Evolutionary conservation across 495 filamentous ascomycete genomes (phyloP).

Genomic region (Massariosphaeria phaeospora): DNA sequence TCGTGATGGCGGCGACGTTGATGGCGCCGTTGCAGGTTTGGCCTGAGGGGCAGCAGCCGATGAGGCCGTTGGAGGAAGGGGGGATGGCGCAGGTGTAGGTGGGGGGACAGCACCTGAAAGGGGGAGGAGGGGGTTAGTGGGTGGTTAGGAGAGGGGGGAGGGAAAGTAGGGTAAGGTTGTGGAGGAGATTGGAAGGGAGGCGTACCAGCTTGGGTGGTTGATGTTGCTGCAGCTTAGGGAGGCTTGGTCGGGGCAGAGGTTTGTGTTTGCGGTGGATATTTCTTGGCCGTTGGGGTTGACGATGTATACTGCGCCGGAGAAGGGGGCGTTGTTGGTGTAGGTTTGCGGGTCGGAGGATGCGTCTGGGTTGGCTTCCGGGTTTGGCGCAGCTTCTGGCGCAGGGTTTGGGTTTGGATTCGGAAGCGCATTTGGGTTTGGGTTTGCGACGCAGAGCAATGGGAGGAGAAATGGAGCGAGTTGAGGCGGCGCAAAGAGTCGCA

Average conservation of each 20-base stretch:
- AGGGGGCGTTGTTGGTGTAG: conserved; percentile 30
- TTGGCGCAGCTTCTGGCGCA: too few relatives aligned
- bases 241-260: conserved; percentile 36
- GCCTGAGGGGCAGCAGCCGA: conserved; percentile 41
- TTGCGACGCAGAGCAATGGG: background rate
- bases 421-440: conserved; percentile 13
- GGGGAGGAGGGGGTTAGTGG: too few relatives aligned
- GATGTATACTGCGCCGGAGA: conserved; percentile 34
- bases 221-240: conserved; percentile 36
- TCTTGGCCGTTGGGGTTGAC: conserved; percentile 30
- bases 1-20: conserved; percentile 26
- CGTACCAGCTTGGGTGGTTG: conserved; percentile 35
- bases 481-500: background rate
- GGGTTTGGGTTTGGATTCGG: conserved; percentile 22
- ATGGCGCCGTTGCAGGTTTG: conserved; percentile 32
- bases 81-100: conserved; percentile 34
- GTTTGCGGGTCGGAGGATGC: conserved; percentile 23
- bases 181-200: background rate
- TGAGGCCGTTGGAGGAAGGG: conserved; percentile 20
- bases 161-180: conserved; percentile 2
- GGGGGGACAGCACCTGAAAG: conserved; percentile 38
- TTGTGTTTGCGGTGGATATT: conserved; percentile 22
- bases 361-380: too few relatives aligned
- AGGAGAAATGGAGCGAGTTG: background rate
- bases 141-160: too few relatives aligned